Base-by-base conservation (phyloP, 306 rosid genomes). In the Vigna angularis region DNA sequence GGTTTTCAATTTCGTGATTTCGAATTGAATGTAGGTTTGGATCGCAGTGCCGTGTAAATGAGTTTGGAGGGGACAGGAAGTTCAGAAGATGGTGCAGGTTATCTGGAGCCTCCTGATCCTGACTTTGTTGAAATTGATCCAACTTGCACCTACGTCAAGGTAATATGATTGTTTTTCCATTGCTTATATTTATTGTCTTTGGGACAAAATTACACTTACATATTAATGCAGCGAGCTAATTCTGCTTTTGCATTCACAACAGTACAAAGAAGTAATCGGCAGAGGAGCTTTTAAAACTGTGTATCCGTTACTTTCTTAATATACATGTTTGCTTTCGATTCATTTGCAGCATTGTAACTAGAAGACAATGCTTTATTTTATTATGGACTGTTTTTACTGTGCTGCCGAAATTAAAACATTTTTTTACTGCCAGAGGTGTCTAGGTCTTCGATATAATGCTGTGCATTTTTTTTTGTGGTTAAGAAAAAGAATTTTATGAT, bases 261-360 rank as follows among this genome's bases (percentile, higher is more conserved):
- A 62, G 68, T 62, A 62, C 36, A 62, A 62, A 5, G 68, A 62
- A 3, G 24, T 62, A 0, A 62, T 62, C 44, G 68, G 68, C 68
- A n/a, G 36, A 62, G 68, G 68, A 62, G 68, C 68, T 15, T 62
- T 62, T 44, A 62, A 62, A 18, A 62, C 68, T 34, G 68, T 62
- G 68, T 62, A 62, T 62, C 68, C 68, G 7, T 62, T 15, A 5
- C 1, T 30, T 61, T 61, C 36, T 62, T 32, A 16, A 11, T 12
- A 62, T 26, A 32, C 6, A 18, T 62, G 68, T 34, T 62, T 59
- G 10, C 32, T 62, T 62, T 32, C 4, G 47, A 9, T 62, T 62
- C n/a, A 16, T 15, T 61, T 9, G 13, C 8, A 3, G 45, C 3
- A 16, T 10, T 59, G 15, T 2, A 13, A n/a, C 14, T 0, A n/a